These are phyloP conservation scores for Quercus robur DNA, from an alignment of 306 rosid genomes.

Conservation along the genomic window DNA sequence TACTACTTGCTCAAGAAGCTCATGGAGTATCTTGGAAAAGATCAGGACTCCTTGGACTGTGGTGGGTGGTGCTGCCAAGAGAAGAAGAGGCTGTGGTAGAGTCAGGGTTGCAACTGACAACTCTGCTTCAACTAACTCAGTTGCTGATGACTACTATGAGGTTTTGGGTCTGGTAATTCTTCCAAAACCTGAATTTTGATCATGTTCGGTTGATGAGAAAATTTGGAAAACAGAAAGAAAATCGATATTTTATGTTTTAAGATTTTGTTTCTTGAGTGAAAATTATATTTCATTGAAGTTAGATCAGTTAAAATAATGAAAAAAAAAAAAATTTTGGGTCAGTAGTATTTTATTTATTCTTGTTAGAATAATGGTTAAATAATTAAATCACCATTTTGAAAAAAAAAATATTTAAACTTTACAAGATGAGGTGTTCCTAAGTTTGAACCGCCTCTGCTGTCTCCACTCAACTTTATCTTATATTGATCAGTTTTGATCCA, in stretches of 20 bases:
- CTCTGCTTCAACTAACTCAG: constrained; percentile 37
- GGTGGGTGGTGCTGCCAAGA: constrained; percentile 32
- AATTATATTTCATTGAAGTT: background rate
- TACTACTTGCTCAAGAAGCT: constrained; percentile 35
- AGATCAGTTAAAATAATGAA: background rate
- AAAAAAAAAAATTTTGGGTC: no score
- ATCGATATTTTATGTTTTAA: background rate
- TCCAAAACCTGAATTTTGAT: background rate
- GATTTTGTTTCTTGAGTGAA: background rate
- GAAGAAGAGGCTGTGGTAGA: constrained; percentile 46
- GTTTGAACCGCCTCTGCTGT: no score
- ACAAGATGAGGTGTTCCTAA: no score
- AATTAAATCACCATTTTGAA: background rate
- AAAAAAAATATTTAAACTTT: no score
- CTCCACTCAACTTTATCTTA: background rate
- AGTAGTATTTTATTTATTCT: no score
- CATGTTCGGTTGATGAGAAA: background rate
- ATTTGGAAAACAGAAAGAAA: background rate
- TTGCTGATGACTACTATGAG: constrained; percentile 85
- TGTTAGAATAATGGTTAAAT: background rate
- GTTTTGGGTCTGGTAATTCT: constrained; percentile 86
- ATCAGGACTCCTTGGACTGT: constrained; percentile 26
- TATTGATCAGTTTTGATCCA: background rate
- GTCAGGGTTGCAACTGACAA: constrained; percentile 54
- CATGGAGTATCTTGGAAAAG: constrained; percentile 41